Conservation (phyloP, 1,139 yeast species). For the Yamadazyma taylorii region DNA sequence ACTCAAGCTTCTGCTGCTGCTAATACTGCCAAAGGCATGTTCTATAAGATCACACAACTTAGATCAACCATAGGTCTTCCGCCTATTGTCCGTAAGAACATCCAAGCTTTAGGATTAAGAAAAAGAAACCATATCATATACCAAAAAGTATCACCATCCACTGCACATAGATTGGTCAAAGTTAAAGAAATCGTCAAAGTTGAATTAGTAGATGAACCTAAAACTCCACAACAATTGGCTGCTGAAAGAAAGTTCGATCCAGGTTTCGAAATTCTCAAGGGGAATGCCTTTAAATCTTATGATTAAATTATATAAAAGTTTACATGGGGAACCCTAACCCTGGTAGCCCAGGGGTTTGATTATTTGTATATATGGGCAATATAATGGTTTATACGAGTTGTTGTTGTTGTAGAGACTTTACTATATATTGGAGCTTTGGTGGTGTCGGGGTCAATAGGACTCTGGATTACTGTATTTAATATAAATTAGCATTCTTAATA, state of each 20-base stretch:
- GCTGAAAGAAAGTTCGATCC: conserved; percentile 60
- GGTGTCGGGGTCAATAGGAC: too few relatives aligned
- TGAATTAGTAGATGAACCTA: conserved; percentile 60
- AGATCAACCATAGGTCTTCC: conserved; percentile 89
- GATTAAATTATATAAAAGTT: conserved; percentile 8
- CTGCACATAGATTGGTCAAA: conserved; percentile 81
- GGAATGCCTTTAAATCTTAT: conserved; percentile 13
- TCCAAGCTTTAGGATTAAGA: conserved; percentile 71
- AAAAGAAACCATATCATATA: conserved; percentile 74
- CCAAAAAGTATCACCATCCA: conserved; percentile 70
- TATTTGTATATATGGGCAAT: background rate
- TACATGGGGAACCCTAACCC: background rate
- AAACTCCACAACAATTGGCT: conserved; percentile 53
- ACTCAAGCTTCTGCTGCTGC: background rate
- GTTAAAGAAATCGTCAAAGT: conserved; percentile 90
- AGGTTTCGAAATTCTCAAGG: conserved; percentile 46
- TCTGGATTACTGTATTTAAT: too few relatives aligned
- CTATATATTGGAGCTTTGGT: too few relatives aligned
- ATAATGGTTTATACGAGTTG: conserved; percentile 6
- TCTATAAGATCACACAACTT: conserved; percentile 67
- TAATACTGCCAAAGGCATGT: conserved; percentile 21
- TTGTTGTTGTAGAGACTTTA: too few relatives aligned
- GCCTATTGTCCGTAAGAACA: conserved; percentile 60
- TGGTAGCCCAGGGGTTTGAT: background rate
- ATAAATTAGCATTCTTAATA: too few relatives aligned